Percentiles rank a stretch among this genome's conserved stretches.
phyloP scores from a whole-genome alignment of 2,329 filamentous ascomycete genomes.

The Delphinella strobiligena region DNA sequence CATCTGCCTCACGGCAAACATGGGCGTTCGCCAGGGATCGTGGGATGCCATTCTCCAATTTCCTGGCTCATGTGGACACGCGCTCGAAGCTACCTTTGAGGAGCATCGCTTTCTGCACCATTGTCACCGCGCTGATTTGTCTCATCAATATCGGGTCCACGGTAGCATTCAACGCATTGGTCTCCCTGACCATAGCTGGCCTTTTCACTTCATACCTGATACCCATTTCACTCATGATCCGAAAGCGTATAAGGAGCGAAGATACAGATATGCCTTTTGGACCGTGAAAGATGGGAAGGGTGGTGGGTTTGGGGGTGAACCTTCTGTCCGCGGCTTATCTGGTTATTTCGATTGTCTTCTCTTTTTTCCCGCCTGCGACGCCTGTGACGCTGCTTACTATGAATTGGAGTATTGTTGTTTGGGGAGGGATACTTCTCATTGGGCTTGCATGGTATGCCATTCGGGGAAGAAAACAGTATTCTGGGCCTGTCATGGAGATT shows the following conservation, averaged over 20 bases:
- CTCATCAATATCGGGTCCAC: constrained; percentile 42
- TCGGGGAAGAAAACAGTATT: neutral
- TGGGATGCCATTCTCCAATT: constrained; percentile 24
- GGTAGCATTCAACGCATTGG: constrained; percentile 41
- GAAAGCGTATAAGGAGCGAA: constrained; percentile 20
- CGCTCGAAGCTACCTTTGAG: neutral
- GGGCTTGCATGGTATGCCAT: constrained; percentile 2
- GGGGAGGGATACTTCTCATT: constrained; percentile 9
- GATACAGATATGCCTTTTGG: constrained; percentile 17
- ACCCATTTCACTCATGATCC: constrained; percentile 15
- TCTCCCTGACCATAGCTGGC: constrained; percentile 39
- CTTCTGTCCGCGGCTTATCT: constrained; percentile 8
- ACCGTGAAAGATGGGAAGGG: constrained; percentile 18
- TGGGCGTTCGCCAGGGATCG: constrained; percentile 34
- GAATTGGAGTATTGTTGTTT: constrained; percentile 14
- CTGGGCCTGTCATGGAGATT: neutral
- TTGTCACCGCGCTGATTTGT: constrained; percentile 26
- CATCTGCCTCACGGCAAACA: constrained; percentile 27
- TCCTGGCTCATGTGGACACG: constrained; percentile 17
- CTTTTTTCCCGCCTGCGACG: constrained; percentile 30
- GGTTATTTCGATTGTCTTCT: constrained; percentile 21
- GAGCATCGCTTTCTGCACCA: constrained; percentile 15
- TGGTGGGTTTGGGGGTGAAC: constrained; percentile 4
- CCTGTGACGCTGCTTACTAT: constrained; percentile 14
- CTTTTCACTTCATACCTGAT: constrained; percentile 42